Conservation (phyloP, 1,139 yeast genomes). For the Geotrichum restrictum region DNA sequence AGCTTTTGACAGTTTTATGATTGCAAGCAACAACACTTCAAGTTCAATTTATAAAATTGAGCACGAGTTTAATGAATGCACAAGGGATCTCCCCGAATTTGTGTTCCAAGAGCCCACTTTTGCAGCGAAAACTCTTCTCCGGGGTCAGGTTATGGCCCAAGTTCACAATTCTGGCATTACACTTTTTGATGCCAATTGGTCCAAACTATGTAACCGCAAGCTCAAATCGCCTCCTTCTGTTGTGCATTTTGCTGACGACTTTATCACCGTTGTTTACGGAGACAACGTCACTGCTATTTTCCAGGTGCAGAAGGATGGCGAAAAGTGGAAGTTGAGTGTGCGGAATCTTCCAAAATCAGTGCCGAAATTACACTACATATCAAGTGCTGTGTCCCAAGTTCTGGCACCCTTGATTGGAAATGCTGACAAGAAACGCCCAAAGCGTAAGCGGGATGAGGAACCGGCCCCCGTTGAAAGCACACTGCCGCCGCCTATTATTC, state of each 20-base stretch:
- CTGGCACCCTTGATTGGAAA: conserved; percentile 1
- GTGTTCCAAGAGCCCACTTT: conserved; percentile 62
- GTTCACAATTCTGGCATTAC: conserved; percentile 64
- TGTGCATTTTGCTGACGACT: conserved; percentile 19
- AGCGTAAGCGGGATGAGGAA: conserved; percentile 17
- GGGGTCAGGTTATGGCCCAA: conserved; percentile 64
- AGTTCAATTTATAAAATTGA: conserved; percentile 65
- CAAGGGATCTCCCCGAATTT: conserved; percentile 50
- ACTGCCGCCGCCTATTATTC: background rate
- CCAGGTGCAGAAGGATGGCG: conserved; percentile 8
- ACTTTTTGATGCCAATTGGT: conserved; percentile 56
- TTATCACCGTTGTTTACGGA: conserved; percentile 11
- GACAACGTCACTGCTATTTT: conserved; percentile 2
- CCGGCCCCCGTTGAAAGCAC: conserved; percentile 7
- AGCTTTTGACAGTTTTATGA: conserved; percentile 52
- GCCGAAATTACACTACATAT: background rate
- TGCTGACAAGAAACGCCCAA: conserved; percentile 8
- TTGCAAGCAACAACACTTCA: conserved; percentile 50
- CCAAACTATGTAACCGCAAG: conserved; percentile 3
- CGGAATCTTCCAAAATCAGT: background rate
- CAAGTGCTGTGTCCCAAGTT: conserved; percentile 4
- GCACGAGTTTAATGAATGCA: conserved; percentile 62
- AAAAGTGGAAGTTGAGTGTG: conserved; percentile 11
- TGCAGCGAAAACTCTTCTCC: conserved; percentile 58
- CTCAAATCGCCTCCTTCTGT: conserved; percentile 2